Conservation (phyloP, 192 early-diverging fungal species). For the Rhizophagus prolifer region DNA sequence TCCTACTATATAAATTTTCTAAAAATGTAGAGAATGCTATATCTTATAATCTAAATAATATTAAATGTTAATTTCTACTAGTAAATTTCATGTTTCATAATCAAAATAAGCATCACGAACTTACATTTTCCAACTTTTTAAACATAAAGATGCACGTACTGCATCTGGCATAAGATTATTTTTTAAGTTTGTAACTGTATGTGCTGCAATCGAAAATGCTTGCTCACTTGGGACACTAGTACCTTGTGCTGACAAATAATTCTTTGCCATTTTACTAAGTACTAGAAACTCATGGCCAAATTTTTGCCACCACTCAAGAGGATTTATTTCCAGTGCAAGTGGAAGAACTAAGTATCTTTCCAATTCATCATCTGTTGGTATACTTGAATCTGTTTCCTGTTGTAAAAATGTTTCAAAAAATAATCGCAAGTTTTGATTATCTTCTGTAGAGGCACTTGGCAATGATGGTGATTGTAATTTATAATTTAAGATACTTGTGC, state of each 20-base stretch:
- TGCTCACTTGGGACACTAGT: conserved; percentile 16
- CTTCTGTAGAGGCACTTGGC: no score
- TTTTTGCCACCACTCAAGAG: not conserved
- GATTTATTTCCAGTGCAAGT: not conserved
- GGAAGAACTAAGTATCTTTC: not conserved
- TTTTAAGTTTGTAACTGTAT: conserved; percentile 13
- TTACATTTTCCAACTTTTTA: conserved; percentile 9
- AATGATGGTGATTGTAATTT: no score
- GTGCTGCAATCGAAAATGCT: not conserved
- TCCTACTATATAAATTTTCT: no score
- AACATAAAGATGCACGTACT: not conserved
- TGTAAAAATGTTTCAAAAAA: conserved; percentile 1
- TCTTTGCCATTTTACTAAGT: conserved; percentile 17
- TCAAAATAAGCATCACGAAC: not conserved
- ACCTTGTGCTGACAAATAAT: conserved; percentile 3
- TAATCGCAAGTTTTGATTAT: not conserved
- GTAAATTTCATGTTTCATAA: no score
- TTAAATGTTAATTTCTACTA: no score
- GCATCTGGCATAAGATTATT: conserved; percentile 3
- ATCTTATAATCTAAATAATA: no score
- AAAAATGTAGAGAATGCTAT: no score
- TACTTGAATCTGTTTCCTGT: not conserved
- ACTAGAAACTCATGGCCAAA: not conserved
- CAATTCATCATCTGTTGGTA: not conserved
- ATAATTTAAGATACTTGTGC: no score